Evolutionary conservation across 306 rosid species (phyloP), one percentile per base, ranked within the genome.

Genomic region (Pachyrhizus erosus): DNA sequence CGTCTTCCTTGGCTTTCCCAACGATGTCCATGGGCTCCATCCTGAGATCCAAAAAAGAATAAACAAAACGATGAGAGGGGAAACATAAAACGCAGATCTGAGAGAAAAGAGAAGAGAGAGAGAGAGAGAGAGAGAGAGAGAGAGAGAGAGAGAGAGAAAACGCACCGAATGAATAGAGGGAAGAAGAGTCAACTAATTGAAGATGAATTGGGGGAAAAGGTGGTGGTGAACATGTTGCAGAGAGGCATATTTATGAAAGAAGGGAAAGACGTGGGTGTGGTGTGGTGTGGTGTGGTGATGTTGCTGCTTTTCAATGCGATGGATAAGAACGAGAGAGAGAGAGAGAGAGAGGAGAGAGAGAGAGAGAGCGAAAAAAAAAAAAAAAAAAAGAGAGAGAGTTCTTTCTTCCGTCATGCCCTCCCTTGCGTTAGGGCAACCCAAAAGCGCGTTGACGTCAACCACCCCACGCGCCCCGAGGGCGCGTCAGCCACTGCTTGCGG

Each of bases 1-100:
- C 97, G 77, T 92, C 97, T 82, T 92, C 94, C 86, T 91, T 92
- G 39, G 94, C 85, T 85, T 91, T 92, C 15, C 94, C 97, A 79
- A 92, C 87, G 88, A 92, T 92, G 74, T 92, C 97, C 97, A 92
- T 92, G 79, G 97, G 92, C 82, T 92, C 97, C 97, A 92, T 92
- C 79, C 33, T 75, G 51, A 74, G 23, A 77, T 77, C 91, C 55
- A 18, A 51, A 58, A 42, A 24, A 15, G 40, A 37, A 31, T 3
- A 11, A 70, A 40, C 0, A n/a, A 5, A 78, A 0, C 0, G 12
- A 79, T 0, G 17, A 34, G 2, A 39, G 27, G 10, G 12, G 9
- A 21, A 23, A 33, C 0, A 1, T 0, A 2, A 5, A 37, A 39
- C 0, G 10, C 61, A 58, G 89, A 90, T 86, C 90, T 67, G 77